Conservation (phyloP, 495 filamentous ascomycete genomes). For the Gamarada debralockiae region DNA sequence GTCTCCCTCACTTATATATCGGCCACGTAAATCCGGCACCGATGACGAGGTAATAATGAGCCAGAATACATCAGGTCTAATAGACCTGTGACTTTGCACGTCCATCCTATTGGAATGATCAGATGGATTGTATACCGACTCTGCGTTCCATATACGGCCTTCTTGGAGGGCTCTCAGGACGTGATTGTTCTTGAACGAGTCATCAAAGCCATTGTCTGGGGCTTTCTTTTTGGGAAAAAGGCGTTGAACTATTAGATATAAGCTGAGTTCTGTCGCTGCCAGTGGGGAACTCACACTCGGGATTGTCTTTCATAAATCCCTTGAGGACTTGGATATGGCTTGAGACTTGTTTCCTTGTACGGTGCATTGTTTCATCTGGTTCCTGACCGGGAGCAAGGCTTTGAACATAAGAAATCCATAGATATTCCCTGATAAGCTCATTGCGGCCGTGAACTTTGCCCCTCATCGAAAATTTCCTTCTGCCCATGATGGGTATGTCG, state of each 20-base stretch:
- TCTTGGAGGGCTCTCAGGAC: slow-evolving; percentile 48
- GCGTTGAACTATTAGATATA: slow-evolving; percentile 27
- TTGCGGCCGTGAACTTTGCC: slow-evolving; percentile 81
- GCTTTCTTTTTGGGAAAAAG: slow-evolving; percentile 21
- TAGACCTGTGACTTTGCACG: slow-evolving; percentile 10
- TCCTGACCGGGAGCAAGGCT: slow-evolving; percentile 31
- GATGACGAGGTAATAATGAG: slow-evolving; percentile 12
- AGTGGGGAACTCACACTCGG: slow-evolving; percentile 36
- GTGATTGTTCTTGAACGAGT: slow-evolving; percentile 49
- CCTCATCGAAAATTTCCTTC: slow-evolving; percentile 69
- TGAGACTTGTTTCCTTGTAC: slow-evolving; percentile 84
- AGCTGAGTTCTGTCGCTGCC: slow-evolving; percentile 25
- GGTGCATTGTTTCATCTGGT: slow-evolving; percentile 42
- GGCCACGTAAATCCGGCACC: slow-evolving; percentile 8
- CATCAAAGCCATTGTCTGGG: slow-evolving; percentile 36
- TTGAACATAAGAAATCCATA: slow-evolving; percentile 51
- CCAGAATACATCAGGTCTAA: slow-evolving; percentile 32
- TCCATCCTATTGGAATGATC: slow-evolving; percentile 25
- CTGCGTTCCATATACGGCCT: slow-evolving; percentile 30
- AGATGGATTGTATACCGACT: slow-evolving; percentile 30
- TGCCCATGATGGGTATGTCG: slow-evolving; percentile 75
- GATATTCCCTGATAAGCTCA: slow-evolving; percentile 82
- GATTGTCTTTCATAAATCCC: slow-evolving; percentile 64
- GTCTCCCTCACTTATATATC: slow-evolving; percentile 31
- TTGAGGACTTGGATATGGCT: slow-evolving; percentile 98